phyloP scores from a whole-genome alignment of 2,329 filamentous ascomycete species.

The Stachybotrys chartarum region DNA sequence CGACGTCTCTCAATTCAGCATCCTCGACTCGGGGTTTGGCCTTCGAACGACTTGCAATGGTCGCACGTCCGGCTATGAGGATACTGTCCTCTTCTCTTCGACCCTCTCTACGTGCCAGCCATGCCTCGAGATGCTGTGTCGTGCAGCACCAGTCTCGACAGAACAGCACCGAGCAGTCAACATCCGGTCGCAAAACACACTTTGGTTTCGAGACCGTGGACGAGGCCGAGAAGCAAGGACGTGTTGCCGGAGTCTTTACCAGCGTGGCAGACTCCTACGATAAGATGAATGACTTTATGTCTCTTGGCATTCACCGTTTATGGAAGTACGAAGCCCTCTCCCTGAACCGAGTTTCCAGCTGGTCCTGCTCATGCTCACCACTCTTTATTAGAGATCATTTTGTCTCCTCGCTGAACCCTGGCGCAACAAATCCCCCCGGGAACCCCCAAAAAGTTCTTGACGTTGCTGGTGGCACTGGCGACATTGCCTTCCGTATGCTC shows the following conservation, averaged over 20 bases:
- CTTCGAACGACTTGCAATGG: constrained; percentile 13
- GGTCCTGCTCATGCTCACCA: constrained; percentile 4
- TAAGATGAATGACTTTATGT: constrained; percentile 99
- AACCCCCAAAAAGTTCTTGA: constrained; percentile 73
- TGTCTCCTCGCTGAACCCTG: constrained; percentile 83
- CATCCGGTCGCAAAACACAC: constrained; percentile 61
- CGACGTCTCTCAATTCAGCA: neutral
- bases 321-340: constrained; percentile 59
- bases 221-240: constrained; percentile 64
- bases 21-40: neutral
- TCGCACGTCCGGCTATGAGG: constrained; percentile 20
- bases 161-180: constrained; percentile 15
- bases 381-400: constrained; percentile 64
- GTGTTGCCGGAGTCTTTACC: constrained; percentile 84
- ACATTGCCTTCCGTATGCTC: constrained; percentile 95
- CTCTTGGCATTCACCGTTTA: constrained; percentile 87
- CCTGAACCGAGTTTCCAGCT: neutral
- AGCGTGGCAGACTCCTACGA: constrained; percentile 94
- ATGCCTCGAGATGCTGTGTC: constrained; percentile 18
- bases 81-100: constrained; percentile 16
- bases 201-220: constrained; percentile 86
- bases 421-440: constrained; percentile 41
- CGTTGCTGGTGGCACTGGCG: constrained; percentile 92
- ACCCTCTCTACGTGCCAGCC: constrained; percentile 6
- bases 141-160: constrained; percentile 14